These are phyloP conservation scores for Trichoderma gamsii DNA, from an alignment of 495 filamentous ascomycete species.

Conservation along the genomic window DNA sequence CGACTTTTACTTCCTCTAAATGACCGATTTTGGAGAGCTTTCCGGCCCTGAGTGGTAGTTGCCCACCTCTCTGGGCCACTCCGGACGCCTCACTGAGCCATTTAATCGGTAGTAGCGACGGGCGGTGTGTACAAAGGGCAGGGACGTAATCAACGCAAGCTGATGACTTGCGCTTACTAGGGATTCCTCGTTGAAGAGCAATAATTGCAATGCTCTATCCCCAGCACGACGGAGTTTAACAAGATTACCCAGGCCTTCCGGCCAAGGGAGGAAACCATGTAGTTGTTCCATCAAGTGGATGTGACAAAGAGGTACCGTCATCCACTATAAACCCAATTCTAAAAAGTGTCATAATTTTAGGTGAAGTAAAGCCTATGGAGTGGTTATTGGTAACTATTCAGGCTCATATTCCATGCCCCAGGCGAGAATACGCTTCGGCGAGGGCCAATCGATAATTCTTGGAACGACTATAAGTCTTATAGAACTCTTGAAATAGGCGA, in stretches of 20 bases:
- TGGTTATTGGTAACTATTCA: too few species aligned
- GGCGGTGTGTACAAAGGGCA: slow-evolving; percentile 70
- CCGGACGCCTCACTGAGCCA: slow-evolving; percentile 67
- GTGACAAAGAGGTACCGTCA: too few species aligned
- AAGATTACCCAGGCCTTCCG: slow-evolving; percentile 69
- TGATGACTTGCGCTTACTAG: slow-evolving; percentile 70
- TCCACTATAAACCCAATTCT: too few species aligned
- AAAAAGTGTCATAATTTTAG: too few species aligned
- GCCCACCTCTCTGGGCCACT: slow-evolving; percentile 59
- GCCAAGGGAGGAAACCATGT: slow-evolving; percentile 46
- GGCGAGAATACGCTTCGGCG: too few species aligned
- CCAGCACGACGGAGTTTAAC: slow-evolving; percentile 71
- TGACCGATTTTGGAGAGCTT: slow-evolving; percentile 68
- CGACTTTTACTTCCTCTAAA: slow-evolving; percentile 74
- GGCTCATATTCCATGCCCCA: too few species aligned
- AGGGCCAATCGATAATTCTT: too few species aligned
- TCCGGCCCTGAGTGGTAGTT: slow-evolving; percentile 58
- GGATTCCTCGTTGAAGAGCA: slow-evolving; percentile 75
- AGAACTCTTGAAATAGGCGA: too few species aligned
- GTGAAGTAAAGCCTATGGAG: too few species aligned
- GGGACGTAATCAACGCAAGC: slow-evolving; percentile 69
- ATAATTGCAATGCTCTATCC: slow-evolving; percentile 77
- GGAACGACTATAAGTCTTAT: too few species aligned
- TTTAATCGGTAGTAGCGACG: slow-evolving; percentile 71
- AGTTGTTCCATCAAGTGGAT: too few species aligned